Evolutionary conservation across 306 rosid species (phyloP).

Genomic region (Ormosia semicastrata): DNA sequence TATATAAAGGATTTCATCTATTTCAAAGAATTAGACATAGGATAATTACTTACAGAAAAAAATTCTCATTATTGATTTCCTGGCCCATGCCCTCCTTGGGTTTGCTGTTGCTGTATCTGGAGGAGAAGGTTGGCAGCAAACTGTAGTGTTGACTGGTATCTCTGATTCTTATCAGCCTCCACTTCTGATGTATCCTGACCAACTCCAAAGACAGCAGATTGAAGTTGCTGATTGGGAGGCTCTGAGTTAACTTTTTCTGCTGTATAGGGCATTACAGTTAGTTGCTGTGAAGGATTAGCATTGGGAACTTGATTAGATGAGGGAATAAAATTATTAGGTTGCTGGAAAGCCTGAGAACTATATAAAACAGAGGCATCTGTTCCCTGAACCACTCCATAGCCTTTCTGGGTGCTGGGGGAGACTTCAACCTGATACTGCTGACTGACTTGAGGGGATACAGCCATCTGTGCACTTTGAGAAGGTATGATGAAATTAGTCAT

Average conservation of each 20-base stretch:
- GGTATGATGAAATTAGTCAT: conserved; percentile 40
- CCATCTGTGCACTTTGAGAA: conserved; percentile 54
- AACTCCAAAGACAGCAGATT: conserved; percentile 51
- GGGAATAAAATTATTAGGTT: conserved; percentile 41
- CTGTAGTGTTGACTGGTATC: conserved; percentile 74
- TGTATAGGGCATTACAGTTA: conserved; percentile 38
- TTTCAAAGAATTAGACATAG: conserved; percentile 16
- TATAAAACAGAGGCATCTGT: conserved; percentile 53
- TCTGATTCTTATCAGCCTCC: conserved; percentile 75
- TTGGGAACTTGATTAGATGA: conserved; percentile 50
- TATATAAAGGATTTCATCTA: conserved; percentile 10
- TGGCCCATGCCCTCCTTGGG: conserved; percentile 53
- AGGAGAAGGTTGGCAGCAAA: conserved; percentile 80
- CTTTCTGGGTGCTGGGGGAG: conserved; percentile 46
- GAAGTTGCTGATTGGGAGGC: conserved; percentile 61
- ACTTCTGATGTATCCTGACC: conserved; percentile 58
- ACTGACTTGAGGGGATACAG: conserved; percentile 38
- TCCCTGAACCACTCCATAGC: conserved; percentile 57
- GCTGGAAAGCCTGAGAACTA: conserved; percentile 48
- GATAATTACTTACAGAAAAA: conserved; percentile 43
- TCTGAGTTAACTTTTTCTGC: conserved; percentile 52
- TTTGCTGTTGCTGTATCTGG: conserved; percentile 75
- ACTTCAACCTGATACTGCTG: conserved; percentile 54
- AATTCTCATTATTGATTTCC: conserved; percentile 63
- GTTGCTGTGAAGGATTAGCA: conserved; percentile 47